Conservation (phyloP, 2,329 filamentous ascomycete species). For the Polytolypa hystricis region DNA sequence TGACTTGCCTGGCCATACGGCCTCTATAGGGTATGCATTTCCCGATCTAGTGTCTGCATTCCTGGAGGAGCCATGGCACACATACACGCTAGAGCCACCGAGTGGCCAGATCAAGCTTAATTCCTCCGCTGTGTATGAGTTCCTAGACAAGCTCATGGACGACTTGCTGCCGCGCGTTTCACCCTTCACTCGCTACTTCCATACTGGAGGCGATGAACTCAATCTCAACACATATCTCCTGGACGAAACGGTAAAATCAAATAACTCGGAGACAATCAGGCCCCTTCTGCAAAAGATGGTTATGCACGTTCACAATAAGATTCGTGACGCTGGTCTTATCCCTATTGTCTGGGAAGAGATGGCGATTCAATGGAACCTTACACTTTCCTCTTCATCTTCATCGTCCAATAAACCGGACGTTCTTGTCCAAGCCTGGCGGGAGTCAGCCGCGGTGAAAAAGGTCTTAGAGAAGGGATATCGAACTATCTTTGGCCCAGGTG, state of each 20-base stretch:
- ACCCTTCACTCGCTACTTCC: constrained; percentile 64
- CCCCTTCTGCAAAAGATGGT: constrained; percentile 71
- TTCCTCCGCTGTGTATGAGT: constrained; percentile 55
- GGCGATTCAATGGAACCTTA: constrained; percentile 65
- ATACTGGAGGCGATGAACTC: constrained; percentile 80
- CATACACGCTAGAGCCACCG: constrained; percentile 44
- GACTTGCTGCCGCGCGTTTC: constrained; percentile 63
- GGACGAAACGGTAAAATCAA: constrained; percentile 61
- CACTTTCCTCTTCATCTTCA: constrained; percentile 36
- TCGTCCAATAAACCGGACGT: constrained; percentile 45
- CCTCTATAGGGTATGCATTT: constrained; percentile 52
- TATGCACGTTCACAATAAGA: constrained; percentile 52
- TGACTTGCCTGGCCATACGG: constrained; percentile 71
- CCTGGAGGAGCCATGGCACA: constrained; percentile 42
- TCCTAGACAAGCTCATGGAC: constrained; percentile 60
- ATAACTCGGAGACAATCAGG: constrained; percentile 51
- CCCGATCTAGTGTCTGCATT: constrained; percentile 62
- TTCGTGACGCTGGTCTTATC: constrained; percentile 52
- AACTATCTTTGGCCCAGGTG: constrained; percentile 23
- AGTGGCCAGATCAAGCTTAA: constrained; percentile 64
- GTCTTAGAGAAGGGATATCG: constrained; percentile 20
- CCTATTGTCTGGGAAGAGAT: constrained; percentile 88
- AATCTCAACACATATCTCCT: constrained; percentile 64
- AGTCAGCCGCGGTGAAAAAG: constrained; percentile 15
- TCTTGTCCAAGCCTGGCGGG: constrained; percentile 67